Conservation (phyloP, 2,329 filamentous ascomycete species). For the Hymenoscyphus fructigenus region DNA sequence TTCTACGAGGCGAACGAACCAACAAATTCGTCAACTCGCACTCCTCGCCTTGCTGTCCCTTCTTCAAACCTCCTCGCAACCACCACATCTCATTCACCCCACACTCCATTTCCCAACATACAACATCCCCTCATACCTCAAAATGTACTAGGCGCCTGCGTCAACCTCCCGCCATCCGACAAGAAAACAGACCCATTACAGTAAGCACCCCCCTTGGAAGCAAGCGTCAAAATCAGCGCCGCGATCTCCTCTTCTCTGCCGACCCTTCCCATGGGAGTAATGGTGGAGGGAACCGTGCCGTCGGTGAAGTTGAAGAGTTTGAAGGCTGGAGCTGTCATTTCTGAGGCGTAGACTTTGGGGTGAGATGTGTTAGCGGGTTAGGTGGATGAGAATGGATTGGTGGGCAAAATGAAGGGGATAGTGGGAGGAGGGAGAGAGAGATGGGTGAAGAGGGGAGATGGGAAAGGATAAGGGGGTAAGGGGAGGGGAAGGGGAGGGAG, state of each 20-base stretch:
- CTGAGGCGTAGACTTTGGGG: constrained; percentile 16
- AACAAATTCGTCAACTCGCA: too few relatives aligned
- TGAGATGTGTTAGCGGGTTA: neutral
- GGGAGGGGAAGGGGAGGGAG: neutral
- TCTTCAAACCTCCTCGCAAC: too few relatives aligned
- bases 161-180: constrained; percentile 29
- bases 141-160: constrained; percentile 6
- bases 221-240: constrained; percentile 48
- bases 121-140: neutral
- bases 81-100: neutral
- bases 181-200: constrained; percentile 26
- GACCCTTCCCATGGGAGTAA: constrained; percentile 31
- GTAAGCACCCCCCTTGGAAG: constrained; percentile 27
- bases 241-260: constrained; percentile 63
- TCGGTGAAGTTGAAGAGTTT: neutral
- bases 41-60: too few relatives aligned
- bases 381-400: neutral
- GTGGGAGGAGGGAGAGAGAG: too few relatives aligned
- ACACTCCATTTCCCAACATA: neutral
- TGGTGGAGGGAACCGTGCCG: neutral
- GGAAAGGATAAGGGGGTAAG: neutral
- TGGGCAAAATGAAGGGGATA: too few relatives aligned
- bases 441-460: neutral
- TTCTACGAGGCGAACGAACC: too few relatives aligned
- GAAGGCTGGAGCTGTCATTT: constrained; percentile 15